A percentile compares a stretch with the other conserved stretches of the same genome.
These are phyloP conservation scores for Micractinium sp. DNA, from an alignment of 139 green algal species.

Conservation along the genomic window DNA sequence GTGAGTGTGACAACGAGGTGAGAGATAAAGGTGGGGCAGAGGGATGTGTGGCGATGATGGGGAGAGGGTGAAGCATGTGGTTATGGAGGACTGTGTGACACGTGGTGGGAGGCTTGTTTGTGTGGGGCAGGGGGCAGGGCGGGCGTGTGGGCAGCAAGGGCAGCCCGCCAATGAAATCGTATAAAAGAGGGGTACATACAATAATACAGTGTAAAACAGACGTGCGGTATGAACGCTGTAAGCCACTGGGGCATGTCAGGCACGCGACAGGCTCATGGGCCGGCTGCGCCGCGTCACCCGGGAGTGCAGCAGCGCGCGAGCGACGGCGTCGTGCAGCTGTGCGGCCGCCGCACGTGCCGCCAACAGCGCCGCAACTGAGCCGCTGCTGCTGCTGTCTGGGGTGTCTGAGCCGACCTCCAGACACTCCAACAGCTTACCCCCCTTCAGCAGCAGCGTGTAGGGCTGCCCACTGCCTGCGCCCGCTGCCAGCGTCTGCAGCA, in stretches of 20 bases:
- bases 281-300: background rate
- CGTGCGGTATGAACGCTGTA: no score
- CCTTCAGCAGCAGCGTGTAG: background rate
- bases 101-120: no score
- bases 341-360: background rate
- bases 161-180: background rate
- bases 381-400: background rate
- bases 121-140: no score
- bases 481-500: background rate
- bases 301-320: background rate
- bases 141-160: no score
- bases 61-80: no score
- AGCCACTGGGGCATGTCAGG: background rate
- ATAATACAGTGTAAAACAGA: background rate
- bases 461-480: no score
- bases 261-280: background rate
- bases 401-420: background rate
- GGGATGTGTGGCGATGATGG: no score
- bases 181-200: background rate
- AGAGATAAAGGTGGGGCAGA: no score
- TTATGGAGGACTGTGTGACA: no score
- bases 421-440: no score
- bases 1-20: no score
- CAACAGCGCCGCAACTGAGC: background rate
- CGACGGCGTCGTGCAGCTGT: background rate